Base-by-base conservation (phyloP, 306 rosid genomes). In the Rubus idaeus region DNA sequence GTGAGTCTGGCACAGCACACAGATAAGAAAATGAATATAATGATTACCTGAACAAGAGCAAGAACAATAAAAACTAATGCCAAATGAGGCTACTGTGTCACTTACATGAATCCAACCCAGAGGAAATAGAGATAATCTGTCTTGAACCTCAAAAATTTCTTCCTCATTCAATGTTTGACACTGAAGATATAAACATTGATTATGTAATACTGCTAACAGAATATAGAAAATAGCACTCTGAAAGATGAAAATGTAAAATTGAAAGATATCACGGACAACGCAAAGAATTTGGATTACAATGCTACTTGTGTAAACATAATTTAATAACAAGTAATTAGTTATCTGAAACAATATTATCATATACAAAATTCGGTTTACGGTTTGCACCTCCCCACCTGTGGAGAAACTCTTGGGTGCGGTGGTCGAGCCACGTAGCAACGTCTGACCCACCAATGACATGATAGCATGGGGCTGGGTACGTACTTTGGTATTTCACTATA, bases 41-140 rank as follows among this genome's bases (percentile, higher is more conserved):
- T 77, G 52, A 83, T 21, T 39, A 73, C 35, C 41, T 11, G n/a
- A 63, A 53, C 37, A 70, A 55, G 11, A 42, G 14, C 14, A 46
- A 52, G 11, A 57, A 60, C 44, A 42, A 79, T 16, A 55, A 53
- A 30, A 41, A 41, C 49, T 17, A 12, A 20, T 10, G 64, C 18
- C n/a, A 13, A 58, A 18, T 57, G 26, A 75, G 77, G 80, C 68
- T 72, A 75, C 44, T 60, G 74, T 73, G 47, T 78, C 57, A 85
- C 99, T 93, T 96, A 96, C 99, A 83, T 96, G 99, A 84, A 96
- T 91, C 99, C 99, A 96, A 39, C 99, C 99, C 76, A 96, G 90
- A 65, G 97, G 84, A 80, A 96, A 96, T 82, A 96, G 99, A 16
- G 97, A 93, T 75, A 88, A 86, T 80, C 84, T 84, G 85, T 96